Evolutionary conservation across 169 alveolate species (phyloP).

Genomic region (Plasmodium berghei): DNA sequence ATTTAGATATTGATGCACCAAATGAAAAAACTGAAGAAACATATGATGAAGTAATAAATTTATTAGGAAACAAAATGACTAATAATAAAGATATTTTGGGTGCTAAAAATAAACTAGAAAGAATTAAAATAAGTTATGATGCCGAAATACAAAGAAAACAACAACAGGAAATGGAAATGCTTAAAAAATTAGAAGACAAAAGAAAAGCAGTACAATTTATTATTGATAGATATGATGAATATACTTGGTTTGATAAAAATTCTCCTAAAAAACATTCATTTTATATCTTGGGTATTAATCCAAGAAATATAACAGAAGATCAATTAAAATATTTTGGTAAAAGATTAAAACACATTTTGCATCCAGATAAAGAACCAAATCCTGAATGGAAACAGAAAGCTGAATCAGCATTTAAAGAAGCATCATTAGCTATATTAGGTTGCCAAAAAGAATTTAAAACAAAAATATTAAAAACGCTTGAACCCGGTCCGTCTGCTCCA

Average conservation of each 20-base stretch:
- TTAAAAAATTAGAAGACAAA: conserved; percentile 71
- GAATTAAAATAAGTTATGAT: conserved; percentile 71
- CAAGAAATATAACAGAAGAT: conserved; percentile 76
- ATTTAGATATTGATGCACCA: conserved; percentile 49
- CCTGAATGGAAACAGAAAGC: conserved; percentile 83
- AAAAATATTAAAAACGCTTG: conserved; percentile 40
- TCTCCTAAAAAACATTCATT: conserved; percentile 79
- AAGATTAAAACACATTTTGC: conserved; percentile 82
- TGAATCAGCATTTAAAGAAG: conserved; percentile 86
- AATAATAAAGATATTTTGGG: conserved; percentile 43
- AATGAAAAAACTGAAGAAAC: conserved; percentile 28
- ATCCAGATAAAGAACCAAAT: conserved; percentile 86
- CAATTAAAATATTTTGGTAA: conserved; percentile 77
- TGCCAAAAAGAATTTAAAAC: conserved; percentile 76
- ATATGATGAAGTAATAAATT: conserved; percentile 34
- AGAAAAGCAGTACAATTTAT: conserved; percentile 81
- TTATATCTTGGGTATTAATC: conserved; percentile 82
- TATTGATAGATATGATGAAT: conserved; percentile 79
- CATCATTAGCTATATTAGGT: conserved; percentile 84
- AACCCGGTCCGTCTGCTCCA: conserved; percentile 69
- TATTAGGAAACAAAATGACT: conserved; percentile 61
- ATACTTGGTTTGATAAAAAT: conserved; percentile 74
- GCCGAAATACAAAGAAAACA: conserved; percentile 79
- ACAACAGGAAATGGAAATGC: conserved; percentile 81
- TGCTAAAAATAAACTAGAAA: conserved; percentile 75